phyloP scores from a whole-genome alignment of 371 early-diverging fungal genomes.

The Funneliformis caledonium region DNA sequence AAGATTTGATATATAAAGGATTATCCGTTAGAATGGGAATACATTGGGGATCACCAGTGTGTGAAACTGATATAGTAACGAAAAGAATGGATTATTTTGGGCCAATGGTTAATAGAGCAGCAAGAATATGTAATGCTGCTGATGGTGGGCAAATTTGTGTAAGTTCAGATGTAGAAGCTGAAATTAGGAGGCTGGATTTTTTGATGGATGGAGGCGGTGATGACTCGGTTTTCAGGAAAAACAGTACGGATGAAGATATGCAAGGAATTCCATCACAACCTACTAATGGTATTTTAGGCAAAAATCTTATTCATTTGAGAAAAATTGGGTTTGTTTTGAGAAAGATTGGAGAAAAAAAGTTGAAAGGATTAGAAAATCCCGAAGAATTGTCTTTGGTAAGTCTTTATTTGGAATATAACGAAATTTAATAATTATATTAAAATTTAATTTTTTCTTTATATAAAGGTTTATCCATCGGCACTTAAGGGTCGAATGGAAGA shows the following conservation, averaged over 20 bases:
- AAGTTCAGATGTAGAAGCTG: conserved; percentile 66
- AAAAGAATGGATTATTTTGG: conserved; percentile 97
- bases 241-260: conserved; percentile 41
- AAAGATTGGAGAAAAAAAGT: conserved; percentile 78
- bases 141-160: conserved; percentile 92
- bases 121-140: conserved; percentile 85
- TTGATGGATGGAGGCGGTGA: conserved; percentile 48
- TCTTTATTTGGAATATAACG: conserved; percentile 22
- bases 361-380: conserved; percentile 90
- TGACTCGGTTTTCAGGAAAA: conserved; percentile 44
- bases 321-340: conserved; percentile 74
- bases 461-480: conserved; percentile 15
- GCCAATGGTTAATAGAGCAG: conserved; percentile 90
- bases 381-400: conserved; percentile 82
- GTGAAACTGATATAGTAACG: conserved; percentile 90
- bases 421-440: neutral
- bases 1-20: conserved; percentile 81
- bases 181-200: conserved; percentile 53
- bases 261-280: conserved; percentile 8
- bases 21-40: conserved; percentile 95
- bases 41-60: conserved; percentile 90
- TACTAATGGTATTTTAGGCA: conserved; percentile 49
- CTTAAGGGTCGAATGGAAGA: conserved; percentile 41
- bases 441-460: neutral
- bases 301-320: conserved; percentile 68